Base-by-base conservation (phyloP, 768 basidiomycete species). In the Hortiboletus campestris region DNA sequence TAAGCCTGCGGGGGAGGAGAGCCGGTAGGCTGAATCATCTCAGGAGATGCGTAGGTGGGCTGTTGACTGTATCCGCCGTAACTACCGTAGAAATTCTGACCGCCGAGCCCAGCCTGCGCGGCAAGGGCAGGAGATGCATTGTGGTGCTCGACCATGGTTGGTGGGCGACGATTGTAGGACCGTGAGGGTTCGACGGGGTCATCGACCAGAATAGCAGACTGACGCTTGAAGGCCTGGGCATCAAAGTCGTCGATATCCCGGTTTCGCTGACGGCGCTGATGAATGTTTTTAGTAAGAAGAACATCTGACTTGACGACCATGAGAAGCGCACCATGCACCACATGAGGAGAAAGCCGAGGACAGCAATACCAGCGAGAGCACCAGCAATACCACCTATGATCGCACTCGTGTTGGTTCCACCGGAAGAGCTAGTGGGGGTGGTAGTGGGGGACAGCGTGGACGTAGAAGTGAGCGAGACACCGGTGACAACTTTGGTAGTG, bases 61-160 rank as follows among this genome's bases (percentile, higher is more conserved):
- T 65, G 67, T 59, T 73, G 62, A 46, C 46, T 53, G 49, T 65
- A 63, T 46, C 53, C 71, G 13, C 58, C 59, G 16, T 69, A 72
- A 32, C 12, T 43, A 22, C 62, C 72, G 32, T 64, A 67, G 48
- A 61, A 61, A 31, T 65, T 64, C 48, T 71, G 71, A 25, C 55
- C 57, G 39, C 53, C 56, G 17, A 51, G 47, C 13, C 47, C 60
- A 19, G 25, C 44, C 42, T 69, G 66, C 12, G 67, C 38, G 10
- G 57, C 63, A 45, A 69, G 58, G 20, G 70, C 67, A 48, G 65
- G 64, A 49, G 69, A 70, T 28, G 62, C 56, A 22, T 71, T 74
- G 58, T 78, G 79, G 44, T 75, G 75, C 62, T 87, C 80, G 48
- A 83, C 77, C 85, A 86, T 86, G 29, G 78, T 75, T n/a, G 86